Percentiles rank a stretch among this genome's conserved stretches.
phyloP scores from a whole-genome alignment of 805 yeast genomes.

The Myxozyma melibiosi region DNA sequence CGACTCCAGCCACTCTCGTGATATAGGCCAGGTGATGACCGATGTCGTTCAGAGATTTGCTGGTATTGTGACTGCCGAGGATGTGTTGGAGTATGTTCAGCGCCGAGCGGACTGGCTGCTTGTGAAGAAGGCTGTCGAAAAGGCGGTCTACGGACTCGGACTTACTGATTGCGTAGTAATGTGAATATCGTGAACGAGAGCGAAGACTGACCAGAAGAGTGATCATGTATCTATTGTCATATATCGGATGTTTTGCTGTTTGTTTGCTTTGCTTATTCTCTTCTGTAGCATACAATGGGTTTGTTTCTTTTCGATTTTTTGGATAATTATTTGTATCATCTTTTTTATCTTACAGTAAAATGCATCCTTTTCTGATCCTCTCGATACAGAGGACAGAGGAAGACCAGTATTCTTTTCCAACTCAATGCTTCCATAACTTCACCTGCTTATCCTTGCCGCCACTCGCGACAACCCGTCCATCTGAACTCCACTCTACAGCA shows the following conservation, averaged over 20 bases:
- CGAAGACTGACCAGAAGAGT: background rate
- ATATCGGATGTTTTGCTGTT: background rate
- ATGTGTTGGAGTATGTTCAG: conserved; percentile 88
- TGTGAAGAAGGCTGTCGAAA: conserved; percentile 80
- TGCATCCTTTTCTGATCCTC: background rate
- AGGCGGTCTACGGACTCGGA: conserved; percentile 89
- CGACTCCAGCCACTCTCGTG: conserved; percentile 72
- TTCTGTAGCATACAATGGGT: too few species aligned
- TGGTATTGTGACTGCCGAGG: conserved; percentile 90
- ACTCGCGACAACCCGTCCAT: conserved; percentile 91
- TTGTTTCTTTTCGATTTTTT: background rate
- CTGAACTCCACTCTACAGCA: conserved; percentile 97
- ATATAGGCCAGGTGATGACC: conserved; percentile 78
- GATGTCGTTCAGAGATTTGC: conserved; percentile 77
- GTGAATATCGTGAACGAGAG: background rate
- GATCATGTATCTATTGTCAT: background rate
- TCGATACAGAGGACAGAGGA: too few species aligned
- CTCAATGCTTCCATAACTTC: conserved; percentile 78
- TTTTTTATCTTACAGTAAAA: background rate
- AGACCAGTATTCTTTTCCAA: too few species aligned
- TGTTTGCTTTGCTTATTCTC: background rate
- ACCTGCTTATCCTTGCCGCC: conserved; percentile 97
- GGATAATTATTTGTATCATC: background rate
- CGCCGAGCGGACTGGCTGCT: conserved; percentile 83
- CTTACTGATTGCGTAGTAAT: conserved; percentile 60